These are phyloP conservation scores for Crithidia expoeki DNA, from an alignment of 208 protist genomes.

Conservation along the genomic window DNA sequence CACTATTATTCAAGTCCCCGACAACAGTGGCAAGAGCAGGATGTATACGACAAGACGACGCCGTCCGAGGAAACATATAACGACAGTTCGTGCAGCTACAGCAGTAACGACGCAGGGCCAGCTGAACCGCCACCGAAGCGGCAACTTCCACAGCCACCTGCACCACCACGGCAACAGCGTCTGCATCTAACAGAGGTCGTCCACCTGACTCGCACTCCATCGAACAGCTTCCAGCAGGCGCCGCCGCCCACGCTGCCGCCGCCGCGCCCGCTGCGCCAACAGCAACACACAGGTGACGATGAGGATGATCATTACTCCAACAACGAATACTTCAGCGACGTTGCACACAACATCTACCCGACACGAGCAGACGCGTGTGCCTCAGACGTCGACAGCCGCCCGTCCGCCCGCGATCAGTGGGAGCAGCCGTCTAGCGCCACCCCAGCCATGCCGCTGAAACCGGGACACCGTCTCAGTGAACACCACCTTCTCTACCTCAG, in stretches of 20 bases:
- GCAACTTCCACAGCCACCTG: not conserved
- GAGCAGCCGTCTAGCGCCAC: conserved; percentile 24
- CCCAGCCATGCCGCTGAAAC: conserved; percentile 5
- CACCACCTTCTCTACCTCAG: not conserved
- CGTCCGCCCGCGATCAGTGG: conserved; percentile 3
- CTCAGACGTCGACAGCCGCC: not conserved
- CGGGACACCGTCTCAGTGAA: not conserved
- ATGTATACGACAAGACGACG: not conserved
- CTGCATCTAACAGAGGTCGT: not conserved
- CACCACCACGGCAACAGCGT: not conserved
- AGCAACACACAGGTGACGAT: too few species aligned
- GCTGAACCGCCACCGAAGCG: not conserved
- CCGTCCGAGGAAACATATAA: not conserved
- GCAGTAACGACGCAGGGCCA: not conserved
- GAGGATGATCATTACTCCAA: not conserved
- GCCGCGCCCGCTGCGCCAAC: conserved; percentile 3
- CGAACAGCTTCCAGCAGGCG: conserved; percentile 5
- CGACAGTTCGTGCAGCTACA: conserved; percentile 6
- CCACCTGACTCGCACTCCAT: not conserved
- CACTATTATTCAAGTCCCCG: conserved; percentile 11
- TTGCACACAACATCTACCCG: not conserved
- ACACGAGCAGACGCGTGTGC: not conserved
- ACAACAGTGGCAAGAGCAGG: not conserved
- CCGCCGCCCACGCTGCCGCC: conserved; percentile 24
- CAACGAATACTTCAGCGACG: not conserved